Percentiles rank a stretch among this genome's conserved stretches.
phyloP scores from a whole-genome alignment of 2,329 filamentous ascomycete genomes.

The Penicillium brasilianum region DNA sequence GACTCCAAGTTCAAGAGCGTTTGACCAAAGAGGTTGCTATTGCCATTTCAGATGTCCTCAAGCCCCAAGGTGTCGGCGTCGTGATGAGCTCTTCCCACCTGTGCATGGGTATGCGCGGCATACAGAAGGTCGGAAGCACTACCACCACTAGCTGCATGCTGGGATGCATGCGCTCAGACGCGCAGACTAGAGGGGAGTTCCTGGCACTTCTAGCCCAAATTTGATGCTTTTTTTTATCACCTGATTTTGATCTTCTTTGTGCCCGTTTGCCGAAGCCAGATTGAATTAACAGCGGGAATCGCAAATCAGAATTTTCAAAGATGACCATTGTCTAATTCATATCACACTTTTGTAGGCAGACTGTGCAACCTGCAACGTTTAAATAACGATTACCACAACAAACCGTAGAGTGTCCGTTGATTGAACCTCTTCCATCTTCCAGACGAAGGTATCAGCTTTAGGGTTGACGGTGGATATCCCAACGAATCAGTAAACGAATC shows the following conservation, averaged over 20 bases:
- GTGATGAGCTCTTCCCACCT: constrained; percentile 97
- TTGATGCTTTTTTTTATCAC: neutral
- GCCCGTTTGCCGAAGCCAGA: neutral
- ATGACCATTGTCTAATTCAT: neutral
- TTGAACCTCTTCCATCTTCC: too few species aligned
- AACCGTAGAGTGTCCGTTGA: too few species aligned
- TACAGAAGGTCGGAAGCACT: constrained; percentile 85
- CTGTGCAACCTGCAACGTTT: neutral
- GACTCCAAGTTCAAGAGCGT: constrained; percentile 94
- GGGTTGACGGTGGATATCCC: too few species aligned
- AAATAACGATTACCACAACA: too few species aligned
- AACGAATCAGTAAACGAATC: too few species aligned
- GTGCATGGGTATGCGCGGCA: constrained; percentile 98
- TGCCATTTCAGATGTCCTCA: constrained; percentile 88
- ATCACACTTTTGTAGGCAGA: neutral
- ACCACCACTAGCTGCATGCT: constrained; percentile 97
- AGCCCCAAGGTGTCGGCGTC: constrained; percentile 92
- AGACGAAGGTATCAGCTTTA: too few species aligned
- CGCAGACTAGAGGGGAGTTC: constrained; percentile 95
- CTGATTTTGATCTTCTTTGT: neutral
- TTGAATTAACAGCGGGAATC: neutral
- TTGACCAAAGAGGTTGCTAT: constrained; percentile 95
- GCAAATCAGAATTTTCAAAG: neutral
- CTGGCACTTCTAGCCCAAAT: constrained; percentile 67
- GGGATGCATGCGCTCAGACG: constrained; percentile 89